Evolutionary conservation across 1,284 basidiomycete species (phyloP).

Genomic region (Veloporphyrellus conicus): DNA sequence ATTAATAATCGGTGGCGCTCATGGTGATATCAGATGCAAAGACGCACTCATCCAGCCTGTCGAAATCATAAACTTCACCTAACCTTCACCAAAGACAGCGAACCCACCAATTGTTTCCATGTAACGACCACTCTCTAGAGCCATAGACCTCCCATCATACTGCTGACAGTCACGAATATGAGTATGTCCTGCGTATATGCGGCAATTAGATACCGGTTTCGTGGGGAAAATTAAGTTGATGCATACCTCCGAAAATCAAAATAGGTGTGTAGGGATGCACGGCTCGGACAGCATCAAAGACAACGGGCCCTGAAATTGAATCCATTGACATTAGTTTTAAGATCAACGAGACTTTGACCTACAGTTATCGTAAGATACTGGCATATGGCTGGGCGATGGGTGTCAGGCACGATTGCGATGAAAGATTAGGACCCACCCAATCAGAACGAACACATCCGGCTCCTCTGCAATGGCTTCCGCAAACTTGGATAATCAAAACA

Average conservation of each 20-base stretch:
- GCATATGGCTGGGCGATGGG: constrained; percentile 58
- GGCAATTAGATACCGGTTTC: not conserved
- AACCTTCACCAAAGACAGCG: not conserved
- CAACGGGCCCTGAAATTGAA: constrained; percentile 50
- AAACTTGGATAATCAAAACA: constrained; percentile 46
- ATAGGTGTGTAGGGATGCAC: constrained; percentile 74
- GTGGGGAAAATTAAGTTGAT: too few species aligned
- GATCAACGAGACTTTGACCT: constrained; percentile 3
- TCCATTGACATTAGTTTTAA: not conserved
- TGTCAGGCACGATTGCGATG: not conserved
- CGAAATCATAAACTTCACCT: not conserved
- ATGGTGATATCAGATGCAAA: not conserved
- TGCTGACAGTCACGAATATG: constrained; percentile 75
- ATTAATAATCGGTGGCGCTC: not conserved
- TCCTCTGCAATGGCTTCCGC: constrained; percentile 71
- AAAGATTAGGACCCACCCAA: constrained; percentile 45
- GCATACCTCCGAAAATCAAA: constrained; percentile 67
- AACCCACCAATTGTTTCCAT: constrained; percentile 77
- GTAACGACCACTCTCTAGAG: constrained; percentile 77
- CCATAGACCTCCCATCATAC: constrained; percentile 61
- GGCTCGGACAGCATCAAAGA: constrained; percentile 70
- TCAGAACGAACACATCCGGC: constrained; percentile 77
- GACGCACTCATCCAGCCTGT: constrained; percentile 35
- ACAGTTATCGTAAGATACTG: constrained; percentile 61
- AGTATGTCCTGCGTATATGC: constrained; percentile 49